Evolutionary conservation across 1,139 yeast species (phyloP).

Genomic region (Saccharomyces hybrid): DNA sequence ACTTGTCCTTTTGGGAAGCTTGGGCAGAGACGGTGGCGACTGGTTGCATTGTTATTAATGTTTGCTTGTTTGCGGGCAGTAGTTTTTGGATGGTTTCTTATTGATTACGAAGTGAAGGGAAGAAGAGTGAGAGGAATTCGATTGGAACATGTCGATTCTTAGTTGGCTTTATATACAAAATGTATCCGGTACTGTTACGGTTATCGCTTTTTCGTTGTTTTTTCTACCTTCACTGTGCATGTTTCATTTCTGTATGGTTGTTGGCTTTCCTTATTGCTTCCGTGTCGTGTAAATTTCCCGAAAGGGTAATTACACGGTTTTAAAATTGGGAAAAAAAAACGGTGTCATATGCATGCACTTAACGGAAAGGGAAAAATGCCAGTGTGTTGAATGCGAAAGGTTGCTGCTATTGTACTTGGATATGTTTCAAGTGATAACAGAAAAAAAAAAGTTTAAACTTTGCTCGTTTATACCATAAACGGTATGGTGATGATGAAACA

Average conservation of each 20-base stretch:
- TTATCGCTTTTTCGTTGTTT: background rate
- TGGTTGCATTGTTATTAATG: slow-evolving; percentile 21
- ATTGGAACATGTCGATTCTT: too few species aligned
- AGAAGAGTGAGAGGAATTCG: too few species aligned
- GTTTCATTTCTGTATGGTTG: background rate
- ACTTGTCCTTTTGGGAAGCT: slow-evolving; percentile 25
- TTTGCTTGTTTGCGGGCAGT: too few species aligned
- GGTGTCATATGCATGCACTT: background rate
- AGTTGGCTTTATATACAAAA: too few species aligned
- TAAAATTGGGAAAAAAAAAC: background rate
- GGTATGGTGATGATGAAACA: slow-evolving; percentile 4
- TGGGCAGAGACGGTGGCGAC: slow-evolving; percentile 12
- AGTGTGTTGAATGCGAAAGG: too few species aligned
- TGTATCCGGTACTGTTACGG: background rate
- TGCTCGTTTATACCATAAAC: slow-evolving; percentile 1
- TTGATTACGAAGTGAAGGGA: background rate
- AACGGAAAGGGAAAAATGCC: background rate
- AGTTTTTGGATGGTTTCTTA: too few species aligned
- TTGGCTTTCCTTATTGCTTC: background rate
- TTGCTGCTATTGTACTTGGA: background rate
- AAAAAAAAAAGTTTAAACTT: background rate
- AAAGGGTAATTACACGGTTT: background rate
- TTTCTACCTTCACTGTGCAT: background rate
- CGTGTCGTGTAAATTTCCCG: background rate
- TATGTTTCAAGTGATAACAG: background rate